Base-by-base conservation (phyloP, 2,329 filamentous ascomycete genomes). In the Xylaria sp. region DNA sequence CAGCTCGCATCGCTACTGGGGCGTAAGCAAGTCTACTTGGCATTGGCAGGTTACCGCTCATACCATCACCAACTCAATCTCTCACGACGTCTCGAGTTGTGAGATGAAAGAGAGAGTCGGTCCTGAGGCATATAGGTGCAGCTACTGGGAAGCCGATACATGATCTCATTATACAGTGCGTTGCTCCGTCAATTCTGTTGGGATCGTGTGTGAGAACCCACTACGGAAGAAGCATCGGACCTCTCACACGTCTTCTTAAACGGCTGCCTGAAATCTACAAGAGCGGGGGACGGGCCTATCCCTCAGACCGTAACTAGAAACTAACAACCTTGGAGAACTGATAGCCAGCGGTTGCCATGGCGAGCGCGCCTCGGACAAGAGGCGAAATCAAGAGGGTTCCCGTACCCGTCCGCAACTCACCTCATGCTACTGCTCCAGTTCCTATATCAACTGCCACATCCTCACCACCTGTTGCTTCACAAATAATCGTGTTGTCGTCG, bases 231-330 rank as follows among this genome's bases (percentile, higher is more conserved):
- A 43, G 19, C 51, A 42, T 37, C 3, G 38, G 33, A 23, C 49
- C 42, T 53, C 53, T 61, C 43, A 17, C 28, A 2, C 37, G 17
- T 50, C 53, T 23, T n/a, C 50, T 64, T 55, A 50, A 53, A 57
- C 52, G 33, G 57, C 53, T 61, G 61, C 61, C 61, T 64, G 58
- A 38, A 53, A 57, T 47, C 37, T 7, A 43, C 45, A 43, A 17
- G 23, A 50, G 37, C n/a, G 37, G 37, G n/a, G 35, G 19, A 25
- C 28, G 21, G 60, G 31, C 43, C 28, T 51, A 31, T 31, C 9
- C 9, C 28, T 31, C n/a, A n/a, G 28, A 4, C 5, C 42, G 43
- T 50, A n/a, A 33, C 33, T 17, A 9, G 23, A 47, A 3, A n/a
- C 19, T n/a, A 49, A 11, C 25, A 40, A n/a, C n/a, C 31, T 28